phyloP scores from a whole-genome alignment of 495 filamentous ascomycete species.

The Tuber brumale region DNA sequence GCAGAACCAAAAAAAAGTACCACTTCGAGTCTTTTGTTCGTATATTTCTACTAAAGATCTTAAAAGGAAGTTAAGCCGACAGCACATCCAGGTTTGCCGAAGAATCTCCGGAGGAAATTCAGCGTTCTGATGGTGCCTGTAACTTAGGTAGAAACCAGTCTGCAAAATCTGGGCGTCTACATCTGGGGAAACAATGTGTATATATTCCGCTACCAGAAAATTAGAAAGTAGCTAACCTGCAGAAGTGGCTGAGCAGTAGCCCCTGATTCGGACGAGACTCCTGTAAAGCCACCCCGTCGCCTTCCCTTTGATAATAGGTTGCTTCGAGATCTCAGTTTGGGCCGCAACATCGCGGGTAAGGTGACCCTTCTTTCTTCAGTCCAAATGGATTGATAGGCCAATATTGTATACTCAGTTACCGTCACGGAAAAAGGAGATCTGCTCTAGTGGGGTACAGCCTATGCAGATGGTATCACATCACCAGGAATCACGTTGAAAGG shows the following conservation, averaged over 20 bases:
- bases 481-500: conserved; percentile 71
- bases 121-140: conserved; percentile 57
- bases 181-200: conserved; percentile 76
- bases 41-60: conserved; percentile 46
- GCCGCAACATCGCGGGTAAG: conserved; percentile 64
- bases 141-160: conserved; percentile 73
- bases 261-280: conserved; percentile 66
- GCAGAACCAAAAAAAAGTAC: background rate
- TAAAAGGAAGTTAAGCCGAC: conserved; percentile 49
- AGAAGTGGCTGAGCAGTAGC: conserved; percentile 68
- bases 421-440: conserved; percentile 83
- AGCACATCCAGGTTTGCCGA: conserved; percentile 57
- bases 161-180: conserved; percentile 72
- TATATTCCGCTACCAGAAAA: background rate
- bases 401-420: conserved; percentile 47
- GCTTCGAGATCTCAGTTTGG: conserved; percentile 80
- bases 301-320: conserved; percentile 77
- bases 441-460: conserved; percentile 83
- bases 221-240: conserved; percentile 6
- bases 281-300: conserved; percentile 71
- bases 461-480: conserved; percentile 51
- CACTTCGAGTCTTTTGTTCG: background rate
- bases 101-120: background rate
- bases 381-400: conserved; percentile 1
- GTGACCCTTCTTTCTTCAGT: conserved; percentile 6